These are phyloP conservation scores for Tillandsia fasciculata DNA, from an alignment of 176 grass and related monocot species.

Conservation along the genomic window DNA sequence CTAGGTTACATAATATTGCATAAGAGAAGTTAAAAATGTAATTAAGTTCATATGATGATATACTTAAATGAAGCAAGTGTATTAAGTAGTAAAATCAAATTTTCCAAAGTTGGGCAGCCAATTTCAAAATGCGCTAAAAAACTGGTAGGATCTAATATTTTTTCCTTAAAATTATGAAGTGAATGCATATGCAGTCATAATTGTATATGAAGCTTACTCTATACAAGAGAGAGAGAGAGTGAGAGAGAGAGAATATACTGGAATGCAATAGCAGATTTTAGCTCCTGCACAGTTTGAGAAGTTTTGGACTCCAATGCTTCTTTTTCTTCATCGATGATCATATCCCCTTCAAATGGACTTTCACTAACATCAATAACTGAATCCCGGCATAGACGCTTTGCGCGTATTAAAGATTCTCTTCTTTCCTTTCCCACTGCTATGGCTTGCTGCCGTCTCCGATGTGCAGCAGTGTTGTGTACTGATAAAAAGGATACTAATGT, in stretches of 20 bases:
- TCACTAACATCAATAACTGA: conserved; percentile 47
- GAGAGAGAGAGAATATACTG: conserved; percentile 35
- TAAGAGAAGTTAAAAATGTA: too few species aligned
- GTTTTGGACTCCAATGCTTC: conserved; percentile 49
- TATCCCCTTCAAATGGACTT: conserved; percentile 42
- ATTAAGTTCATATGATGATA: too few species aligned
- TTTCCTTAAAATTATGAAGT: not conserved
- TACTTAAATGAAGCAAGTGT: too few species aligned
- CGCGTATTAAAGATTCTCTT: conserved; percentile 87
- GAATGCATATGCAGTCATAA: not conserved
- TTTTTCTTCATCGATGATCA: conserved; percentile 74
- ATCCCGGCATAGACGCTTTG: conserved; percentile 79
- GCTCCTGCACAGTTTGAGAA: conserved; percentile 55
- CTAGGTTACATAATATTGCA: too few species aligned
- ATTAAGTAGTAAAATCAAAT: too few species aligned
- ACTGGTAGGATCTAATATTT: not conserved
- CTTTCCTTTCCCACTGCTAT: conserved; percentile 82
- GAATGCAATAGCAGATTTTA: conserved; percentile 54
- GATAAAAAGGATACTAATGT: not conserved
- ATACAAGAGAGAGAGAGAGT: not conserved
- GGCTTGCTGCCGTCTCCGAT: conserved; percentile 63
- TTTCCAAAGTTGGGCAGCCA: too few species aligned
- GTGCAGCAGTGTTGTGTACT: conserved; percentile 52
- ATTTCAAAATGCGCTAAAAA: too few species aligned
- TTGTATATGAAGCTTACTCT: not conserved